Evolutionary conservation across 352 stramenopile species (phyloP).

Genomic region (Phytophthora hybrid): DNA sequence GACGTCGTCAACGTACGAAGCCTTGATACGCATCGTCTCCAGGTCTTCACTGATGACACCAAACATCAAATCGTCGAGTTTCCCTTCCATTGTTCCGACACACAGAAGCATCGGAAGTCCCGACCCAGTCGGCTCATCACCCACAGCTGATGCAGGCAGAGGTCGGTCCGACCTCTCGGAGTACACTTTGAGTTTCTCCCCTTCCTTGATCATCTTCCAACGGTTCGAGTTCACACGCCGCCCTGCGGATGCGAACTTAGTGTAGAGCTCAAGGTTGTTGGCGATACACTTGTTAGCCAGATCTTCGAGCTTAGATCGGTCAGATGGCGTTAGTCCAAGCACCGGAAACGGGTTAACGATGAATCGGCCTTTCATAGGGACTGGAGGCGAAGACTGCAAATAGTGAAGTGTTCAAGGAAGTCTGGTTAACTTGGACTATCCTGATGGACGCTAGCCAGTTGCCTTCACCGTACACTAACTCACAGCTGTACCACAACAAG

Average conservation of each 20-base stretch:
- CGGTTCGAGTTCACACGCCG: constrained; percentile 20
- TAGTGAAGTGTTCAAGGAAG: background rate
- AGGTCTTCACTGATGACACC: background rate
- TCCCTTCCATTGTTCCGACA: background rate
- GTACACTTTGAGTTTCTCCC: constrained; percentile 36
- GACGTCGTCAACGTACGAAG: background rate
- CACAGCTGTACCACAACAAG: no score
- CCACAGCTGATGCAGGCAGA: no score
- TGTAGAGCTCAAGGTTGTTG: constrained; percentile 24
- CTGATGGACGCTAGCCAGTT: no score
- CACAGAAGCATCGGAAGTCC: background rate
- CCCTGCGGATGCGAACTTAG: constrained; percentile 15
- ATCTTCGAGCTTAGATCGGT: constrained; percentile 27
- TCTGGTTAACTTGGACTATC: no score
- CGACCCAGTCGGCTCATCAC: background rate
- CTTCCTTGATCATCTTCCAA: constrained; percentile 38
- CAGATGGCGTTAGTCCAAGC: constrained; percentile 14
- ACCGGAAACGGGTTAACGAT: constrained; percentile 40
- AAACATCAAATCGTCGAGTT: background rate
- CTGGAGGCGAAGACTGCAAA: constrained; percentile 2
- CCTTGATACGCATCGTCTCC: background rate
- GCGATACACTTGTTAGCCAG: constrained; percentile 36
- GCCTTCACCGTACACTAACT: no score
- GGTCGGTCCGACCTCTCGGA: background rate
- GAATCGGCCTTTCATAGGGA: constrained; percentile 38